A percentile compares a stretch with the other conserved stretches of the same genome.
These are phyloP conservation scores for Fimicolochytrium jonesii DNA, from an alignment of 192 early-diverging fungal genomes.

Conservation along the genomic window DNA sequence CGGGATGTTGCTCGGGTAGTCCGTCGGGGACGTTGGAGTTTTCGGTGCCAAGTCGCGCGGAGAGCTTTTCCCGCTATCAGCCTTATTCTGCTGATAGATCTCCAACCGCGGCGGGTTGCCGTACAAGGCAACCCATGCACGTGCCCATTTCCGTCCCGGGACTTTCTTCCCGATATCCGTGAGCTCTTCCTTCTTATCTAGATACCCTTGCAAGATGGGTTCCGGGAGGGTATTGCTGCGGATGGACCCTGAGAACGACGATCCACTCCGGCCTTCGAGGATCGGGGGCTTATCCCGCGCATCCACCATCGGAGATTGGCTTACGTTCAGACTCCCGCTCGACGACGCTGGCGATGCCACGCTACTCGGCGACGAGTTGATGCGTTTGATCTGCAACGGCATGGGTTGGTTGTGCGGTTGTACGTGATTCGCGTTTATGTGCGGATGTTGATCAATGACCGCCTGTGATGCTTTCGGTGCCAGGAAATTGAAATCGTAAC, in stretches of 20 bases:
- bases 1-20: too few relatives aligned
- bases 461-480: too few relatives aligned
- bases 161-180: constrained; percentile 18
- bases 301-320: neutral
- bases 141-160: constrained; percentile 18
- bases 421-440: too few relatives aligned
- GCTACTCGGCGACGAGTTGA: neutral
- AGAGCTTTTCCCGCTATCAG: too few relatives aligned
- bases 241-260: neutral
- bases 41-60: too few relatives aligned
- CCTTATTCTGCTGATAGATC: too few relatives aligned
- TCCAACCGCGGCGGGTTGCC: constrained; percentile 1
- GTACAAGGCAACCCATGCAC: constrained; percentile 15
- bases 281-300: neutral
- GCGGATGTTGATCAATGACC: too few relatives aligned
- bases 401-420: neutral
- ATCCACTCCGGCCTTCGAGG: too few relatives aligned
- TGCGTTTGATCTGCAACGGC: neutral
- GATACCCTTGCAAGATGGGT: constrained; percentile 14
- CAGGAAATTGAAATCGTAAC: too few relatives aligned
- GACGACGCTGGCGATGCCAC: neutral
- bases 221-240: neutral
- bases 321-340: neutral
- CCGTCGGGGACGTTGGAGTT: too few relatives aligned
- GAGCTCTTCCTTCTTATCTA: constrained; percentile 32